Conservation (phyloP, 164 flowering plant species). For the Malania oleifera region DNA sequence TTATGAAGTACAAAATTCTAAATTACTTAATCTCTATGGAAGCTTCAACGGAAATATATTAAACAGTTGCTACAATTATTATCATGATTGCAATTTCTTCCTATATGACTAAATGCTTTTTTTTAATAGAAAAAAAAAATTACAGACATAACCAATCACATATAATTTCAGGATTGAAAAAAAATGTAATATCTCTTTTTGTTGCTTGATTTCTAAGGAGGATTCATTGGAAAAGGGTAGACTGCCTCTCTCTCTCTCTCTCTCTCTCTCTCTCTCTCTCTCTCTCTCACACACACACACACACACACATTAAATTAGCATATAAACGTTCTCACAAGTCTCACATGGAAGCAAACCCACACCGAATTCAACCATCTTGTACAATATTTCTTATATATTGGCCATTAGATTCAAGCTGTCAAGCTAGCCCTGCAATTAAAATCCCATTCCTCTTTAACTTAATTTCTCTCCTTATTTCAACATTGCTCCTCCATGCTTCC, state of each 20-base stretch:
- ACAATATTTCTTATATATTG: conserved; percentile 11
- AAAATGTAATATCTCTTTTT: conserved; percentile 26
- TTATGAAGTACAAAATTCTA: too few species aligned
- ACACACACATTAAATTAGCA: conserved; percentile 23
- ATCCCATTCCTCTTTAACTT: not conserved
- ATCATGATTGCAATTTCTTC: too few species aligned
- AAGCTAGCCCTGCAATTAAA: conserved; percentile 18
- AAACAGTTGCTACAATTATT: too few species aligned
- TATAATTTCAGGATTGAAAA: conserved; percentile 38
- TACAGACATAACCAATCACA: conserved; percentile 13
- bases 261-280: conserved; percentile 14
- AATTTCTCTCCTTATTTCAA: not conserved
- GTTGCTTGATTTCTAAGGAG: conserved; percentile 55
- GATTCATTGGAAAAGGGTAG: conserved; percentile 34
- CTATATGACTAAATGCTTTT: too few species aligned
- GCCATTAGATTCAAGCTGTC: conserved; percentile 25
- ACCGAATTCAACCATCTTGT: conserved; percentile 16
- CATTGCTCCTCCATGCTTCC: conserved; percentile 30
- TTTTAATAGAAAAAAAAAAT: conserved; percentile 6
- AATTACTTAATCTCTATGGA: too few species aligned
- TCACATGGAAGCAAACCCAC: conserved; percentile 24
- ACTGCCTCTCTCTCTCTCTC: conserved; percentile 18
- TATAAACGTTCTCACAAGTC: conserved; percentile 22
- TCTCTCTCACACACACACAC: conserved; percentile 3
- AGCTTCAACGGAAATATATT: too few species aligned